Conservation (phyloP, 805 yeast genomes). For the Saturnispora bothae region DNA sequence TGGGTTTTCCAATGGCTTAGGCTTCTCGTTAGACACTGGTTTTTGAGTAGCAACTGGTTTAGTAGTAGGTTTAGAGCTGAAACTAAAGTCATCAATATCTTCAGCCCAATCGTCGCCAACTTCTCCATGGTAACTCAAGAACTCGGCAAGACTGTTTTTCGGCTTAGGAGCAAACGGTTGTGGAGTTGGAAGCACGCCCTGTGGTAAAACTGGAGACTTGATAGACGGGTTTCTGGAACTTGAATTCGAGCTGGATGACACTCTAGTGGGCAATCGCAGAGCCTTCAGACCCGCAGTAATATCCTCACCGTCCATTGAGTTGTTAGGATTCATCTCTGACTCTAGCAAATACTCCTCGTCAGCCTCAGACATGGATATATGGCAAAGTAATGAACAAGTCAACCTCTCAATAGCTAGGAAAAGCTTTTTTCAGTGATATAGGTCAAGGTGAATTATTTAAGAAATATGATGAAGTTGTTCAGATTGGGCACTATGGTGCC, state of each 20-base stretch:
- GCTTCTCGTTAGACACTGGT: background rate
- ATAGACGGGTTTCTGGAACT: constrained; percentile 5
- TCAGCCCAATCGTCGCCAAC: constrained; percentile 5
- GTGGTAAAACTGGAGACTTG: constrained; percentile 5
- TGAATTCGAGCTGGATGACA: constrained; percentile 3
- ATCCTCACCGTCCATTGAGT: constrained; percentile 2
- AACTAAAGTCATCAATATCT: constrained; percentile 4
- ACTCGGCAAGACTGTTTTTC: constrained; percentile 1
- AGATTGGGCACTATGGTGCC: no score
- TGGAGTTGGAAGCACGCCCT: background rate
- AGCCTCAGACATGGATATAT: constrained; percentile 3
- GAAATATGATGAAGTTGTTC: no score
- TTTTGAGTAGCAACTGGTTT: no score
- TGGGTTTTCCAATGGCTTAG: background rate
- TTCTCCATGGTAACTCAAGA: constrained; percentile 2
- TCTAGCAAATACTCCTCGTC: constrained; percentile 1
- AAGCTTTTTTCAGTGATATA: background rate
- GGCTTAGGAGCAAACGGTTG: background rate
- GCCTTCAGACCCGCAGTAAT: constrained; percentile 3
- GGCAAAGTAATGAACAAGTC: no score
- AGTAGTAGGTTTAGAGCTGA: no score
- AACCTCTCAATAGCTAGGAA: no score
- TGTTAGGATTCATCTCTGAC: constrained; percentile 5
- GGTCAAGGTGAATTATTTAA: no score
- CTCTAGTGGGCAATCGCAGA: constrained; percentile 6